These are phyloP conservation scores for Colletotrichum limetticola DNA, from an alignment of 2,329 filamentous ascomycete species.

Conservation along the genomic window DNA sequence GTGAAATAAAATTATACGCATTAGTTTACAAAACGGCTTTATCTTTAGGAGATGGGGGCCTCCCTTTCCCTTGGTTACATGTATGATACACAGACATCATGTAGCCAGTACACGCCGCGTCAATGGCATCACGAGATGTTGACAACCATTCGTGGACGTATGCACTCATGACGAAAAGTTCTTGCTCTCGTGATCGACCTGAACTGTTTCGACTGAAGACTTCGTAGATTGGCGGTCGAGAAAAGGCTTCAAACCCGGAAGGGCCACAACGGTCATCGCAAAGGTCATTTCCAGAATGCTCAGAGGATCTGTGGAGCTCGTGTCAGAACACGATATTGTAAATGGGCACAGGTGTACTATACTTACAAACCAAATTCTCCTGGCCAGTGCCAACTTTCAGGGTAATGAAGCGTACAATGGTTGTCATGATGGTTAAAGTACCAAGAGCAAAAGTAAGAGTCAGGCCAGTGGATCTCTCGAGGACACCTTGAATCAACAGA, in stretches of 20 bases:
- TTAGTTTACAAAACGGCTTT: no score
- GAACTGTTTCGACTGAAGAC: conserved; percentile 23
- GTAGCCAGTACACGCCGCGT: not conserved
- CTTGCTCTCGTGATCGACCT: conserved; percentile 26
- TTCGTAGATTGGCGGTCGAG: conserved; percentile 23
- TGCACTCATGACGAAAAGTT: not conserved
- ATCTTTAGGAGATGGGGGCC: not conserved
- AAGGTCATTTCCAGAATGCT: conserved; percentile 39
- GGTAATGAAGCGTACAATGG: conserved; percentile 39
- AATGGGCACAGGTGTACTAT: no score
- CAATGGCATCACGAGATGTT: not conserved
- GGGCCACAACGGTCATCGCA: conserved; percentile 38
- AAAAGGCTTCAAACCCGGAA: conserved; percentile 40
- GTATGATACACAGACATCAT: not conserved
- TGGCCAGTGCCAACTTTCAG: conserved; percentile 40
- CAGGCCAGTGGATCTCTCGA: conserved; percentile 37
- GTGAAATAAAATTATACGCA: not conserved
- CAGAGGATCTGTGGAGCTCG: conserved; percentile 32
- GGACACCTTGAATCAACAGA: conserved; percentile 41
- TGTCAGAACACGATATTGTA: not conserved
- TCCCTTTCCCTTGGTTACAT: not conserved
- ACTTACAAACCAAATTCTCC: conserved; percentile 42
- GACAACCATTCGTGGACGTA: not conserved
- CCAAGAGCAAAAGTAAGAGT: conserved; percentile 40
- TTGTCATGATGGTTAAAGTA: conserved; percentile 40